These are phyloP conservation scores for Pythium aphanidermatum DNA, from an alignment of 352 stramenopile genomes.

Conservation along the genomic window DNA sequence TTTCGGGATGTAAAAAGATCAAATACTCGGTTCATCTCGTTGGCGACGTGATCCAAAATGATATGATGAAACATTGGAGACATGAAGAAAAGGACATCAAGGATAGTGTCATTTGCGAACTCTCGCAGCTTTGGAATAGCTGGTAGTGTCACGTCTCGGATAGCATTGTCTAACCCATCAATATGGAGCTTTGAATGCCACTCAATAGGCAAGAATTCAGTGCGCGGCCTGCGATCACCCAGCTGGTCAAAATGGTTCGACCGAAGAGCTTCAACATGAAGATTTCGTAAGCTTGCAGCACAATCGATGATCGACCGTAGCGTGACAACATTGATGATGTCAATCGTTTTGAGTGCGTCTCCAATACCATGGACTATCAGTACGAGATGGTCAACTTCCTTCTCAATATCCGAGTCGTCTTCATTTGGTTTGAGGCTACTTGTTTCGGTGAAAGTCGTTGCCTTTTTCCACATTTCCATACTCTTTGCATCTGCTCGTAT, in stretches of 20 bases:
- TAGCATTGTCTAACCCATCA: conserved; percentile 59
- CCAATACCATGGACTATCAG: conserved; percentile 88
- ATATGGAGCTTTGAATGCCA: conserved; percentile 86
- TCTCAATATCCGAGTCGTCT: conserved; percentile 68
- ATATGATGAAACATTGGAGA: conserved; percentile 88
- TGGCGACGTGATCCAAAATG: conserved; percentile 88
- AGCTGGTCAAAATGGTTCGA: conserved; percentile 64
- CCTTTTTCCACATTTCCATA: conserved; percentile 53
- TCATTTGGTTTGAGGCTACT: conserved; percentile 20
- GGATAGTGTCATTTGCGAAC: conserved; percentile 90
- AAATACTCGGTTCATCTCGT: conserved; percentile 90
- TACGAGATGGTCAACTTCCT: conserved; percentile 80
- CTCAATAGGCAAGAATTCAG: conserved; percentile 82
- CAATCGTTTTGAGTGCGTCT: conserved; percentile 82
- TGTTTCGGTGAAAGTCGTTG: conserved; percentile 28
- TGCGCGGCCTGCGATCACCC: conserved; percentile 30
- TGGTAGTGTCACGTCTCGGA: conserved; percentile 67
- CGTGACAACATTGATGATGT: conserved; percentile 80
- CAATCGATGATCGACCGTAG: conserved; percentile 82
- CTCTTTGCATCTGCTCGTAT: conserved; percentile 47
- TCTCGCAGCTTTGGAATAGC: conserved; percentile 89
- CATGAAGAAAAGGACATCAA: conserved; percentile 93
- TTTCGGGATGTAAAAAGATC: conserved; percentile 63
- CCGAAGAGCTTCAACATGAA: conserved; percentile 58
- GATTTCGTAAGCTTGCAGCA: conserved; percentile 48